Base-by-base conservation (phyloP, 2,329 filamentous ascomycete species). In the Neofusicoccum laricinum region DNA sequence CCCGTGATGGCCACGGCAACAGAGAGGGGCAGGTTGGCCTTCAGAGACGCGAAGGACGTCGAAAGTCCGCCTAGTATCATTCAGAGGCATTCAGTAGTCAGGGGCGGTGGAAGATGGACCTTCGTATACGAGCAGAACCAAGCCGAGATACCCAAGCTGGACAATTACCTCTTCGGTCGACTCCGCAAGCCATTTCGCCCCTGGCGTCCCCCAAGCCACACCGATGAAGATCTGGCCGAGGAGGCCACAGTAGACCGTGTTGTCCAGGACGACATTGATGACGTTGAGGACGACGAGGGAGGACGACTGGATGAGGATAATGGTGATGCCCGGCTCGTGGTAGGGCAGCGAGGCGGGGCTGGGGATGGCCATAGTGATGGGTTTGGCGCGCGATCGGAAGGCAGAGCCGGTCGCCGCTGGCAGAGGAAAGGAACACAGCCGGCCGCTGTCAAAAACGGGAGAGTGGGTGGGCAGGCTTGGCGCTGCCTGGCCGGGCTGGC, bases 71-170 rank as follows among this genome's bases (percentile, higher is more conserved):
- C 86, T 84, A 66, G 2, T 30, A 7, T 3, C 30, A 6, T 21
- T 58, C 19, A n/a, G 38, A 12, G 15, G 45, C 43, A 48, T 38
- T 8, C 32, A 32, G 14, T 14, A 15, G 17, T 14, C 30, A 21
- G 21, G 15, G 38, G n/a, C 17, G 36, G 41, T 17, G 58, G 61
- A 17, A 70, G 66, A 8, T 67, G 36, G 63, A 83, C 87, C 88
- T 79, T 92, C 88, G 71, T 86, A 92, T 0, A 93, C 89, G 1
- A 93, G 76, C 30, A 91, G 76, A 6, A 93, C 82, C n/a, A 93
- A 73, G 0, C 90, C 90, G 0, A 93, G 75, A 71, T 93, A 93
- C 0, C 90, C 90, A 1, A 93, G 73, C 65, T 90, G 83, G 21
- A 88, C 82, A 32, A 90, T 79, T 0, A 81, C 79, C 17, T 82